Evolutionary conservation across 176 grass and related monocot species (phyloP), one percentile per base, ranked within the genome.

Genomic region (Paspalum notatum): DNA sequence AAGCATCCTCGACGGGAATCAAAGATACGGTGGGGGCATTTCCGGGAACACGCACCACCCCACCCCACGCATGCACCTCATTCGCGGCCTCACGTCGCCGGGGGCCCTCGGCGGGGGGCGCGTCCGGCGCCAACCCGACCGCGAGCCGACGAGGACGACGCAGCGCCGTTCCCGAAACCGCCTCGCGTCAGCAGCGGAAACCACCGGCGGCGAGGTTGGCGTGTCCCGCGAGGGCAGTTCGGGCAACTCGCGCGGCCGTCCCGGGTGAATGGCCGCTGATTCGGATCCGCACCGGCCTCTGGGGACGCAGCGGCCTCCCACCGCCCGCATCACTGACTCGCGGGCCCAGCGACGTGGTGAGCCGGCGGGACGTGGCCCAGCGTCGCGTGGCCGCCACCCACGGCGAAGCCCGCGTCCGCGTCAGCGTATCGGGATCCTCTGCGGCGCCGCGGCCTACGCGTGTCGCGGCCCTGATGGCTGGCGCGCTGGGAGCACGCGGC

Each of bases 271-370:
- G 91, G 94, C 56, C 5, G 82, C 76, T 76, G 82, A 97, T 82
- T 75, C 62, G 91, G 87, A 97, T 94, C 76, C 84, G 85, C 91
- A 90, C 85, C 76, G 82, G 69, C 82, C 71, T 82, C n/a, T 18
- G 20, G 39, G 22, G 38, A 66, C 78, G 83, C 51, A 40, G 69
- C 7, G 41, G 21, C 56, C 14, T 1, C 0, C 7, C 13, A 17
- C 74, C 1, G 8, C 0, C 0, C 0, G 0, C 0, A 0, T 1
- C 4, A 1, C 67, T 20, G 67, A 70, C 40, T 11, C 40, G 18
- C 22, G 65, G 56, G 66, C 14, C 59, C 12, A 3, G 59, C 0
- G 2, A 59, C n/a, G 20, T 64, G 6, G 0, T 25, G 4, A 8
- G 41, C 2, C 21, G 38, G 0, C 2, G 47, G 48, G 39, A 21